Evolutionary conservation across 2,329 filamentous ascomycete genomes (phyloP).

Genomic region (Xylariaceae sp.): DNA sequence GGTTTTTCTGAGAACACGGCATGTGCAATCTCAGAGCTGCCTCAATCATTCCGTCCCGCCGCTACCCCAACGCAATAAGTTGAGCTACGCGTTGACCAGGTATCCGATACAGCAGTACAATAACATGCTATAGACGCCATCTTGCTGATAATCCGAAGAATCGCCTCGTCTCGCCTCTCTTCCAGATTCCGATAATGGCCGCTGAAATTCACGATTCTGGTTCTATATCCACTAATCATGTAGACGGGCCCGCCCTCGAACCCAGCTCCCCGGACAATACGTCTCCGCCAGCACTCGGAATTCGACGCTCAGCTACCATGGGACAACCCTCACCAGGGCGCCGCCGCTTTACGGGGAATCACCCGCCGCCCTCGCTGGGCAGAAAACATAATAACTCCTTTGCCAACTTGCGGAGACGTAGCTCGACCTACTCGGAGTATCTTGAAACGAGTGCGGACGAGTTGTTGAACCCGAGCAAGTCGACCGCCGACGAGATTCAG

Average conservation of each 20-base stretch:
- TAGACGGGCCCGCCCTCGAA: constrained; percentile 12
- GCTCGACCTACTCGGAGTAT: constrained; percentile 73
- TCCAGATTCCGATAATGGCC: constrained; percentile 19
- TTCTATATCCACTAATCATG: constrained; percentile 20
- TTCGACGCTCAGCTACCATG: constrained; percentile 39
- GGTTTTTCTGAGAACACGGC: no score
- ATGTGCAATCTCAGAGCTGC: no score
- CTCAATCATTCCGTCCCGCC: no score
- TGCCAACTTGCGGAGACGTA: constrained; percentile 51
- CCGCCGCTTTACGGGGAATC: constrained; percentile 20
- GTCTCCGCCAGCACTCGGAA: constrained; percentile 30
- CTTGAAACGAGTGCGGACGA: constrained; percentile 64
- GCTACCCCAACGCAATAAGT: no score
- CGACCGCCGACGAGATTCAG: constrained; percentile 41
- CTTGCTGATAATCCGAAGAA: no score
- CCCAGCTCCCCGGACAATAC: constrained; percentile 16
- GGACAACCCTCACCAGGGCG: constrained; percentile 30
- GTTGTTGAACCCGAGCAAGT: constrained; percentile 51
- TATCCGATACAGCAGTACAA: no score
- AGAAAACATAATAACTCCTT: constrained; percentile 21
- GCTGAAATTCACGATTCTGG: constrained; percentile 24
- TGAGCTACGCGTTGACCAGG: no score
- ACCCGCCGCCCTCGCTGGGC: constrained; percentile 15
- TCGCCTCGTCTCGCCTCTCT: no score
- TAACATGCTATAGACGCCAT: no score